Conservation (phyloP, 2,329 filamentous ascomycete species). For the Bipolaris bicolor region DNA sequence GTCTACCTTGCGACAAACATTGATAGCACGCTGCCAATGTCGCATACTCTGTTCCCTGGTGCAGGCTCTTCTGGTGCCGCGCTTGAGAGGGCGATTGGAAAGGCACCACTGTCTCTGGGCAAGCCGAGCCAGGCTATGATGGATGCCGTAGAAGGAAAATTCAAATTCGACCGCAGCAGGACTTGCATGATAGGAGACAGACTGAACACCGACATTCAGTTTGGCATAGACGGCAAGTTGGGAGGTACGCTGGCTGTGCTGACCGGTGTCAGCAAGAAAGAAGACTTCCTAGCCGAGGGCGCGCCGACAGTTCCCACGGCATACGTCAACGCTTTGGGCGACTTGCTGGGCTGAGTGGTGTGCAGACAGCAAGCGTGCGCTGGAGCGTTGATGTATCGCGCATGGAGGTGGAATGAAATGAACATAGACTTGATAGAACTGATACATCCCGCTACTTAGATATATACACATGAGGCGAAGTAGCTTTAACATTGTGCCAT, state of each 20-base stretch:
- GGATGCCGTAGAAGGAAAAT: constrained; percentile 97
- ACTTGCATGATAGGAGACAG: constrained; percentile 97
- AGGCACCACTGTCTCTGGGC: constrained; percentile 78
- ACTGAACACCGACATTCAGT: constrained; percentile 93
- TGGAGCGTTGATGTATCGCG: no score
- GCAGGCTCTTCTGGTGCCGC: constrained; percentile 84
- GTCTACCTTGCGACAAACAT: constrained; percentile 91
- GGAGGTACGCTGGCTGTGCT: constrained; percentile 90
- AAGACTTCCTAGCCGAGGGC: constrained; percentile 75
- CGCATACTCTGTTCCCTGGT: constrained; percentile 84
- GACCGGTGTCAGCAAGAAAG: constrained; percentile 86
- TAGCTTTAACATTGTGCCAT: background rate
- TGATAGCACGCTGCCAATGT: constrained; percentile 86
- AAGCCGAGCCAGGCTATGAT: constrained; percentile 99
- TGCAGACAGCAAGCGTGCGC: no score
- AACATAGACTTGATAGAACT: constrained; percentile 5
- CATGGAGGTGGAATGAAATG: background rate
- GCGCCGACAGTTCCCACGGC: constrained; percentile 75
- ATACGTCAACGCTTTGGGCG: constrained; percentile 84
- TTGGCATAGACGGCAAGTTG: constrained; percentile 87
- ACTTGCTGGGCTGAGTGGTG: constrained; percentile 60
- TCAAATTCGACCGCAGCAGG: constrained; percentile 79
- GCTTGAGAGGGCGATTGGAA: constrained; percentile 66
- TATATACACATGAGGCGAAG: background rate
- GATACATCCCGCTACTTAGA: background rate